Evolutionary conservation across 768 basidiomycete species (phyloP).

Genomic region (Sarcomyxa edulis): DNA sequence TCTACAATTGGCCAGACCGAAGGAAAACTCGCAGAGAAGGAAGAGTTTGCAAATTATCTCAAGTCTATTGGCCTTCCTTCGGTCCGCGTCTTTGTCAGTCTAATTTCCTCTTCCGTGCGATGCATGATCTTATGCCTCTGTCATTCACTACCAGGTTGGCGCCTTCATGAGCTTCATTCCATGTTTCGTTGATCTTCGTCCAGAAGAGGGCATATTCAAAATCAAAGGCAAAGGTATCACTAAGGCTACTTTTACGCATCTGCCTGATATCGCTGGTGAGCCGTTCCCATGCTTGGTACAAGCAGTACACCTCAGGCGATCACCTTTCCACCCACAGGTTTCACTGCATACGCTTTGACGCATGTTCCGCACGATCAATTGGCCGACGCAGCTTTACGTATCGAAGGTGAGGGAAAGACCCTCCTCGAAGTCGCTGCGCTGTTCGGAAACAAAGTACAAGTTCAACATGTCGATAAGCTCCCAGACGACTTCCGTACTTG

Average conservation of each 20-base stretch:
- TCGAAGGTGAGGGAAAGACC: slow-evolving; percentile 27
- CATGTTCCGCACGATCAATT: slow-evolving; percentile 18
- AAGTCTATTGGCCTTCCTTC: slow-evolving; percentile 23
- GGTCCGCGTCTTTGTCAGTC: slow-evolving; percentile 24
- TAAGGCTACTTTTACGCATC: slow-evolving; percentile 24
- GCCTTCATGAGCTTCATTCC: slow-evolving; percentile 25
- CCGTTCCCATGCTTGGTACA: too few species aligned
- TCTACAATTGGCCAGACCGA: slow-evolving; percentile 25
- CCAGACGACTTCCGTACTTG: slow-evolving; percentile 6
- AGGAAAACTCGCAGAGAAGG: slow-evolving; percentile 18
- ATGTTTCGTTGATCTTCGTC: slow-evolving; percentile 19
- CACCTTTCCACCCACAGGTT: slow-evolving; percentile 19
- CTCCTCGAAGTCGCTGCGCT: slow-evolving; percentile 18
- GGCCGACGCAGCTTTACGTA: slow-evolving; percentile 25
- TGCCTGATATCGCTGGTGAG: slow-evolving; percentile 27
- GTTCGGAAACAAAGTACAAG: slow-evolving; percentile 15
- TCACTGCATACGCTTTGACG: slow-evolving; percentile 27
- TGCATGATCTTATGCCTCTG: too few species aligned
- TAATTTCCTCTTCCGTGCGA: too few species aligned
- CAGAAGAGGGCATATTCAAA: slow-evolving; percentile 20
- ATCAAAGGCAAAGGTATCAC: too few species aligned
- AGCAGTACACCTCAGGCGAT: background rate
- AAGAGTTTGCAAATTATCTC: slow-evolving; percentile 20
- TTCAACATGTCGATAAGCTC: slow-evolving; percentile 10
- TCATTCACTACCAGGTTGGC: slow-evolving; percentile 20